A percentile compares a stretch with the other conserved stretches of the same genome.
Conservation (phyloP, 139 green algal genomes). For the Chlamydomonas incerta region DNA sequence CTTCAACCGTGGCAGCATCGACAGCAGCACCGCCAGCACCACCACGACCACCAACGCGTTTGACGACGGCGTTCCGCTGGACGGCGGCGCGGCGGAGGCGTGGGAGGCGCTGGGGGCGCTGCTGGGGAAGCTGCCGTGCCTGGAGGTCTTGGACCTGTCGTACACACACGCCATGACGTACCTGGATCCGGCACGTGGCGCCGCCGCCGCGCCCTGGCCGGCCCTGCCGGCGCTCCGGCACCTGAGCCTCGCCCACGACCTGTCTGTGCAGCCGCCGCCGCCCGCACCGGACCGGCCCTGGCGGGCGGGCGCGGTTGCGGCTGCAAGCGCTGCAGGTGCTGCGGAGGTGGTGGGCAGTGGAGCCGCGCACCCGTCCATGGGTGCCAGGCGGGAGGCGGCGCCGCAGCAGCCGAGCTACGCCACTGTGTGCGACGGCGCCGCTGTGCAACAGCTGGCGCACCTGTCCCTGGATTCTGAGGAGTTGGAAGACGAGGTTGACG, state of each 20-base stretch:
- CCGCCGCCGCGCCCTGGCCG: slow-evolving; percentile 1
- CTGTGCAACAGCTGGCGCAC: background rate
- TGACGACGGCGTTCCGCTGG: background rate
- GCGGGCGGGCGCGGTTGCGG: too few species aligned
- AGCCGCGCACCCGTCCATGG: background rate
- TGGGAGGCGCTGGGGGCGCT: slow-evolving; percentile 14
- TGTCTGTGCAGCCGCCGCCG: slow-evolving; percentile 11
- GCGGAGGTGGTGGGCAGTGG: fast-evolving
- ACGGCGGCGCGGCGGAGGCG: background rate
- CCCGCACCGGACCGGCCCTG: background rate
- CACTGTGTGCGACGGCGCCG: too few species aligned
- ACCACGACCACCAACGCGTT: too few species aligned
- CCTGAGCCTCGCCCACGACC: slow-evolving; percentile 14
- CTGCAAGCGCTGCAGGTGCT: background rate
- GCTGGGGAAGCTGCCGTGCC: background rate
- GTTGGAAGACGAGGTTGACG: background rate
- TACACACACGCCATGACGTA: slow-evolving; percentile 30
- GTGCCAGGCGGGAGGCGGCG: background rate
- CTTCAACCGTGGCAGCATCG: too few species aligned
- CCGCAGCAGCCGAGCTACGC: too few species aligned
- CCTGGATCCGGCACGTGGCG: slow-evolving; percentile 12
- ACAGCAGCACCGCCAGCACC: too few species aligned
- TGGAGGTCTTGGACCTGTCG: slow-evolving; percentile 25
- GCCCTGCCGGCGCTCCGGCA: background rate
- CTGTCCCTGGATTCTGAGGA: background rate